Conservation (phyloP, 139 green algal genomes). For the Coelastrella sp. region DNA sequence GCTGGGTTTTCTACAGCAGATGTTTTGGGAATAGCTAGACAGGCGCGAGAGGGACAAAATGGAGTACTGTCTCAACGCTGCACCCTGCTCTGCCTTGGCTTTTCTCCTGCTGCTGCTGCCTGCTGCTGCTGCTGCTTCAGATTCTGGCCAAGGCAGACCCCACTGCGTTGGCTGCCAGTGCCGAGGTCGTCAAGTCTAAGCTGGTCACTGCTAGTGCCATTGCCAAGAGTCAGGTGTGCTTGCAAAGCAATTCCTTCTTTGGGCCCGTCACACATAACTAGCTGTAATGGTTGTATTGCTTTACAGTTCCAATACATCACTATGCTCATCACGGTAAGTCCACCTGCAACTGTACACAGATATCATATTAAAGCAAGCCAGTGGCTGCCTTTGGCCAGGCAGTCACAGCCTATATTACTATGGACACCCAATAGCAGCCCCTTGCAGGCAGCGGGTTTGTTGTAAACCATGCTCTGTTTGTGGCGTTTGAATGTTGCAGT, state of each 20-base stretch:
- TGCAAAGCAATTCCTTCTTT: background rate
- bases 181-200: conserved; percentile 30
- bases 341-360: background rate
- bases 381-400: background rate
- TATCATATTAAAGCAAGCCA: background rate
- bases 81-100: background rate
- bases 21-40: too few relatives aligned
- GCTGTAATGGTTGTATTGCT: background rate
- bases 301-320: background rate
- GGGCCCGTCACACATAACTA: background rate
- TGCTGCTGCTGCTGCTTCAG: conserved; percentile 15
- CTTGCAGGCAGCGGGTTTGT: too few relatives aligned
- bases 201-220: conserved; percentile 20
- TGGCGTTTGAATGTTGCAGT: background rate
- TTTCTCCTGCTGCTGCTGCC: background rate
- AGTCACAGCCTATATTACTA: too few relatives aligned
- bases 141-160: conserved; percentile 42
- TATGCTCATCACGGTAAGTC: too few relatives aligned
- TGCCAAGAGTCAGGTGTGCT: background rate
- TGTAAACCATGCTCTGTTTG: too few relatives aligned
- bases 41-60: too few relatives aligned
- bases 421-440: too few relatives aligned
- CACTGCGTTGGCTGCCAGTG: background rate
- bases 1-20: too few relatives aligned
- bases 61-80: too few relatives aligned